These are phyloP conservation scores for Fusarium sp. DNA, from an alignment of 2,329 filamentous ascomycete genomes.

Conservation along the genomic window DNA sequence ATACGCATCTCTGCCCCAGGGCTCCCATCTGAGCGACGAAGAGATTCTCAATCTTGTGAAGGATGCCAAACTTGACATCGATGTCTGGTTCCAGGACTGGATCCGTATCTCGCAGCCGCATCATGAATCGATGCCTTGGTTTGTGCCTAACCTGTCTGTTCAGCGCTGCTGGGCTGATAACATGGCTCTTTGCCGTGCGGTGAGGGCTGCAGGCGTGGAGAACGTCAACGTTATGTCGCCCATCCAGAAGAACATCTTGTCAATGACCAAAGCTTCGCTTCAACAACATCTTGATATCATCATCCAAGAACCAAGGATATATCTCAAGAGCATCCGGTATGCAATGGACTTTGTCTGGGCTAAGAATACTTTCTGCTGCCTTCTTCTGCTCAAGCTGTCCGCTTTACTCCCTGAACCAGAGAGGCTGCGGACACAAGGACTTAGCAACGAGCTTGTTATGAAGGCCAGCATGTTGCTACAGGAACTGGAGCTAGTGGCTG, in stretches of 20 bases:
- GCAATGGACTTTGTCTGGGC: constrained; percentile 26
- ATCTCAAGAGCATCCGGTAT: constrained; percentile 9
- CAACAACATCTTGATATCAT: constrained; percentile 17
- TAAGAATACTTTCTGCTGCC: constrained; percentile 6
- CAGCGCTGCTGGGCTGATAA: constrained; percentile 22
- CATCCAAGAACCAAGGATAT: constrained; percentile 3
- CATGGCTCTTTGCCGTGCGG: constrained; percentile 12
- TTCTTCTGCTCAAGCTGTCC: constrained; percentile 3
- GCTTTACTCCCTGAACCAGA: background rate
- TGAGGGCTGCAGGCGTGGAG: constrained; percentile 5
- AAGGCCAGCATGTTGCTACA: background rate
- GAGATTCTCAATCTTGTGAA: constrained; percentile 8
- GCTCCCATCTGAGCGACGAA: background rate
- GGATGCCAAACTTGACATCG: constrained; percentile 15
- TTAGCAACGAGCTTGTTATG: background rate
- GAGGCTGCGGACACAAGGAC: background rate
- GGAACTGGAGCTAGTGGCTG: background rate
- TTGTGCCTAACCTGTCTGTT: background rate
- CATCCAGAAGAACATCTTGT: background rate
- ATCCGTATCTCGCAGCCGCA: background rate
- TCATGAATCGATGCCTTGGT: constrained; percentile 7
- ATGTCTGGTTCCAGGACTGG: constrained; percentile 21
- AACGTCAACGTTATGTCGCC: constrained; percentile 18
- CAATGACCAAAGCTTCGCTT: constrained; percentile 1
- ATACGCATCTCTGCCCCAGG: constrained; percentile 5